phyloP scores from a whole-genome alignment of 805 yeast genomes.

The Suhomyces sp. region DNA sequence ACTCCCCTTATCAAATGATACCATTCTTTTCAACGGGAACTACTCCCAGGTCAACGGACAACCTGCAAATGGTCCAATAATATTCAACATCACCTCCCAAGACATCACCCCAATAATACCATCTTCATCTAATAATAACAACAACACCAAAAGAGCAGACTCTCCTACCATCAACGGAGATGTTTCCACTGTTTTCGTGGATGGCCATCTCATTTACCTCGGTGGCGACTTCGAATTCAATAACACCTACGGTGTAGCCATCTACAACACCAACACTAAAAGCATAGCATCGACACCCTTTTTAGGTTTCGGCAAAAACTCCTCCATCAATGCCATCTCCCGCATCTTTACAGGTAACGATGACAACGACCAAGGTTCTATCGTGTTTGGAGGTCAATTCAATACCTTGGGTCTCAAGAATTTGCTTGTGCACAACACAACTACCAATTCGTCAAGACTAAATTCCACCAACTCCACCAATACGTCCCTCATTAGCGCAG shows the following conservation, averaged over 20 bases:
- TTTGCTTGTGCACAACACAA: conserved; percentile 39
- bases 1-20: conserved; percentile 23
- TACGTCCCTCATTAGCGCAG: conserved; percentile 45
- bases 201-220: conserved; percentile 55
- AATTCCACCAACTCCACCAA: conserved; percentile 38
- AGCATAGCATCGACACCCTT: conserved; percentile 57
- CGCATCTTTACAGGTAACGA: conserved; percentile 37
- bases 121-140: conserved; percentile 2
- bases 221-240: conserved; percentile 75
- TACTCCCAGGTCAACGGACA: conserved; percentile 33
- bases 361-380: conserved; percentile 35
- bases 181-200: conserved; percentile 38
- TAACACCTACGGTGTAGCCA: conserved; percentile 56
- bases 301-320: conserved; percentile 66
- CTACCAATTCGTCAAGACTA: conserved; percentile 23
- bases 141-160: conserved; percentile 20
- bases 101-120: conserved; percentile 23
- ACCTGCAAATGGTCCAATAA: conserved; percentile 30
- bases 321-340: conserved; percentile 62
- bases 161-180: conserved; percentile 23
- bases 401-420: conserved; percentile 54
- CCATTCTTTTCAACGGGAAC: conserved; percentile 36
- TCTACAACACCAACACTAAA: conserved; percentile 53
- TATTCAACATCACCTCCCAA: conserved; percentile 30
- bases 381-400: conserved; percentile 82